Percentiles rank a stretch among this genome's conserved stretches.
These are phyloP conservation scores for Maudiozyma turicensis DNA, from an alignment of 805 yeast genomes.

Conservation along the genomic window DNA sequence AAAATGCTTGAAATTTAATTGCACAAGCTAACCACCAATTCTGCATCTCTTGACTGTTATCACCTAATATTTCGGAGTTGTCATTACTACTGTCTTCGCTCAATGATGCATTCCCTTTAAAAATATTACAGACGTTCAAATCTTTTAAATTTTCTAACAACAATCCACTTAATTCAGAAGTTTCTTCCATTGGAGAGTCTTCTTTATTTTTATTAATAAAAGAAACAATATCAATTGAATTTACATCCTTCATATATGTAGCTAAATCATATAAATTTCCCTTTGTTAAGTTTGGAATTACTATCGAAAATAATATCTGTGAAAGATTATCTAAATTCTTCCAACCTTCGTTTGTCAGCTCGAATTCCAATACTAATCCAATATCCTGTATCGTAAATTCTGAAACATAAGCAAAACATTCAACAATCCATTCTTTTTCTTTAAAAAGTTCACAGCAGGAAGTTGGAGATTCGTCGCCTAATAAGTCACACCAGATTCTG, in stretches of 20 bases:
- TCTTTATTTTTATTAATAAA: slow-evolving; percentile 34
- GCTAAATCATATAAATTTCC: slow-evolving; percentile 26
- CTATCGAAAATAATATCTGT: slow-evolving; percentile 23
- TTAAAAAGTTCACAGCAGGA: slow-evolving; percentile 39
- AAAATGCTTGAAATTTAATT: slow-evolving; percentile 26
- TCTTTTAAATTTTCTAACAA: slow-evolving; percentile 32
- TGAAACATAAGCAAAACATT: slow-evolving; percentile 36
- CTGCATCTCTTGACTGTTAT: slow-evolving; percentile 22
- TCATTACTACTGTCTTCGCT: slow-evolving; percentile 9
- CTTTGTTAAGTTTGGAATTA: slow-evolving; percentile 10
- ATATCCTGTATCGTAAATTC: slow-evolving; percentile 29
- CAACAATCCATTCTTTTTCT: slow-evolving; percentile 28
- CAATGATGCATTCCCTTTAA: slow-evolving; percentile 34
- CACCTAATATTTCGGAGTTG: slow-evolving; percentile 15
- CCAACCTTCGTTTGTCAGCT: slow-evolving; percentile 39
- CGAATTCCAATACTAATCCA: slow-evolving; percentile 41
- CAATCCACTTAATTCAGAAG: slow-evolving; percentile 31
- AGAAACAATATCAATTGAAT: slow-evolving; percentile 37
- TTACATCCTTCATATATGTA: slow-evolving; percentile 37
- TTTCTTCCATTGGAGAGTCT: slow-evolving; percentile 39
- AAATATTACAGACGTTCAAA: slow-evolving; percentile 31
- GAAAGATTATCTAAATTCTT: slow-evolving; percentile 30
- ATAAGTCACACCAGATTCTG: slow-evolving; percentile 43
- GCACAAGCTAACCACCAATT: slow-evolving; percentile 39
- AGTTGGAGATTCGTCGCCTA: slow-evolving; percentile 53